Percentiles rank a stretch among this genome's conserved stretches.
Conservation (phyloP, 1,139 yeast species). For the Suhomyces wounanorum region DNA sequence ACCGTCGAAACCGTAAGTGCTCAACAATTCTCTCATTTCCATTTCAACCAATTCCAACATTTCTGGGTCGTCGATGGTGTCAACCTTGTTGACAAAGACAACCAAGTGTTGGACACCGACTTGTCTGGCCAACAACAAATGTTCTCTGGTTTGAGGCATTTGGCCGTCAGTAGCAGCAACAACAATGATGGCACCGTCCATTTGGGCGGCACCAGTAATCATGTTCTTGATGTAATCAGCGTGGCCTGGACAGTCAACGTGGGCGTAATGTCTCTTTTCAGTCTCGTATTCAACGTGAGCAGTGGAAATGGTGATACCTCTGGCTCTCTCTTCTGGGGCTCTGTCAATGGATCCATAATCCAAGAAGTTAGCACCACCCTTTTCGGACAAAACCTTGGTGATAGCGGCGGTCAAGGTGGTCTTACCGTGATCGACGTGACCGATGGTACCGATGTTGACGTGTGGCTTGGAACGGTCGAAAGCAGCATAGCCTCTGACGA, state of each 20-base stretch:
- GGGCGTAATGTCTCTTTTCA: conserved; percentile 34
- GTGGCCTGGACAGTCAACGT: conserved; percentile 77
- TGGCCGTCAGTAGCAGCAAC: conserved; percentile 99
- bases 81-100: conserved; percentile 97
- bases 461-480: conserved; percentile 95
- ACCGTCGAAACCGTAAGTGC: conserved; percentile 94
- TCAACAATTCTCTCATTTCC: conserved; percentile 98
- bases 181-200: conserved; percentile 99
- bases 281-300: conserved; percentile 89
- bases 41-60: conserved; percentile 99
- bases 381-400: conserved; percentile 86
- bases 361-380: conserved; percentile 91
- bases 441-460: conserved; percentile 89
- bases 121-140: conserved; percentile 96
- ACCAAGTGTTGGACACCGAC: conserved; percentile 98
- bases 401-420: conserved; percentile 98
- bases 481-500: conserved; percentile 57
- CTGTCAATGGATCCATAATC: conserved; percentile 93
- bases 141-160: conserved; percentile 99
- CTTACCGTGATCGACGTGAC: conserved; percentile 98
- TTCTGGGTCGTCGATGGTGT: conserved; percentile 96
- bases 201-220: conserved; percentile 99
- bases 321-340: conserved; percentile 99
- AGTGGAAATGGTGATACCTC: conserved; percentile 98
- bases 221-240: conserved; percentile 98